Conservation (phyloP, 768 basidiomycete species). For the Royoungia palumana region DNA sequence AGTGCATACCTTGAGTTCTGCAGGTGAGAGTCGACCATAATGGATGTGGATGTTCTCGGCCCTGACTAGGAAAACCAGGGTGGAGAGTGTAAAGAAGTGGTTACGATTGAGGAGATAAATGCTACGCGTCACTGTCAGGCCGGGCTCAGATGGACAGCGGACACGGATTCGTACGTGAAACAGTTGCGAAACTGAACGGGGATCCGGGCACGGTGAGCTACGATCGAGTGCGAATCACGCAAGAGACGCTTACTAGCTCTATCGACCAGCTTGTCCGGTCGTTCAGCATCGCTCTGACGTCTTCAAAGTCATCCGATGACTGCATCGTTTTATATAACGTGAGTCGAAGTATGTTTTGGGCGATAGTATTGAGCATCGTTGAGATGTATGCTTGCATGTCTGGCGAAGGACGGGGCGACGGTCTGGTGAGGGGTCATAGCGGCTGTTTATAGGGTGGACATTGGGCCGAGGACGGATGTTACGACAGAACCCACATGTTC, state of each 20-base stretch:
- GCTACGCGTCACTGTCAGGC: constrained; percentile 10
- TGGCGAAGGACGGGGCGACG: no score
- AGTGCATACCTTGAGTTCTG: constrained; percentile 17
- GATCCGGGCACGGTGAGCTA: not conserved
- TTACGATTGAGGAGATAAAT: constrained; percentile 13
- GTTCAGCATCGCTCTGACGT: constrained; percentile 15
- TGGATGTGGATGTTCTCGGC: constrained; percentile 17
- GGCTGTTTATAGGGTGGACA: no score
- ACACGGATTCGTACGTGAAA: constrained; percentile 8
- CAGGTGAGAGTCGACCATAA: constrained; percentile 20
- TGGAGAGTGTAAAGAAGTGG: constrained; percentile 9
- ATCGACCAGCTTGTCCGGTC: constrained; percentile 20
- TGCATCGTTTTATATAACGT: constrained; percentile 17
- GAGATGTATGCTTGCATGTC: constrained; percentile 6
- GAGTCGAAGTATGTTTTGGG: constrained; percentile 1
- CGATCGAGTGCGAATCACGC: not conserved
- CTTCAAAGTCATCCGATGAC: constrained; percentile 20
- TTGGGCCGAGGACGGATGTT: no score
- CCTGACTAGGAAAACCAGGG: constrained; percentile 15
- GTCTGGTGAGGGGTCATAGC: no score
- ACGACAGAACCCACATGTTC: no score
- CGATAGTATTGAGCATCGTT: not conserved
- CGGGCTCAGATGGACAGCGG: not conserved
- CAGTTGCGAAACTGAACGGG: constrained; percentile 3
- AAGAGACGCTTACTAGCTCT: constrained; percentile 13